Evolutionary conservation across 306 rosid species (phyloP), one percentile per base, ranked within the genome.

Genomic region (Vachellia pachyceras): DNA sequence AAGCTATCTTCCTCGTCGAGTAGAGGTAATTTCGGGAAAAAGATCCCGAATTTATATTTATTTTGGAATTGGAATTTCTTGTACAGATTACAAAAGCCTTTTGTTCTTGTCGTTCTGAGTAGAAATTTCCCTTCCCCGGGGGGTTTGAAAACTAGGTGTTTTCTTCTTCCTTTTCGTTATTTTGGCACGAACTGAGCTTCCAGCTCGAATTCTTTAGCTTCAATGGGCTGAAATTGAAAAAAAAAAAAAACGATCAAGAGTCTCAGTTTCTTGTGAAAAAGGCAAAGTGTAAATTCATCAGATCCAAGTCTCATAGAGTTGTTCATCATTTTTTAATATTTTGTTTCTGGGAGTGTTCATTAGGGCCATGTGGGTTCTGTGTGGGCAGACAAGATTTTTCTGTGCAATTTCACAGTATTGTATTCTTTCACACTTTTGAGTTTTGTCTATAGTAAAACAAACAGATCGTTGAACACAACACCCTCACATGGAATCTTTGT

Each of bases 1-100:
- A 73, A 90, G 60, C 77, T 88, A 77, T 7, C 60, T 64, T 63
- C 66, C 75, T 23, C 84, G 80, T 45, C 81, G 82, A 85, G 67
- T 33, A 20, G 23, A 52, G 14, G 73, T 67, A 46, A 39, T n/a
- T 67, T 29, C 49, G 7, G 7, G 1, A 15, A 37, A 37, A 37
- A 66, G 6, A 37, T 60, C 17, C 15, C 15, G 1, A 40, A 67
- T 67, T 18, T 69, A 22, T 40, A 5, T 69, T 69, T 44, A n/a
- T 44, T 69, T 42, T 44, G 10, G 39, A 6, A 11, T 11, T 42
- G 18, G 39, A 12, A 22, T 5, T 69, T 42, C 74, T 42, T 69
- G 54, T 44, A 69, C 74, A 69, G 55, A 69, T 44, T 14, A 5
- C 37, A 69, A 23, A n/a, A 69, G 35, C 47, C n/a, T 15, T 15